These are phyloP conservation scores for Quercus mongolica DNA, from an alignment of 306 rosid genomes.

Conservation along the genomic window DNA sequence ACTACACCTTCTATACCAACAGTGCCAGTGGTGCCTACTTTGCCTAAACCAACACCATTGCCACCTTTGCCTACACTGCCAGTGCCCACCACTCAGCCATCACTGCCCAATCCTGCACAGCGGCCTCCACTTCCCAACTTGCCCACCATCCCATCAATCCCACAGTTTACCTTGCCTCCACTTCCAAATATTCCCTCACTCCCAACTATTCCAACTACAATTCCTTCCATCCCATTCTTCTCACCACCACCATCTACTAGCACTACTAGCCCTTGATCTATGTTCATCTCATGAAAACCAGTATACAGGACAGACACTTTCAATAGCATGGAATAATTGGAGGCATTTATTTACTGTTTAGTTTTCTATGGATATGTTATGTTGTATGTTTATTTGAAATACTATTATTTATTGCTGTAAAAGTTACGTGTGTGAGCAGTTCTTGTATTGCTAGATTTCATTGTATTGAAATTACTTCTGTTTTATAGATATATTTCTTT, in stretches of 20 bases:
- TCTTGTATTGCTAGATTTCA: not conserved
- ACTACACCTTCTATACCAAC: not conserved
- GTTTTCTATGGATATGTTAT: not conserved
- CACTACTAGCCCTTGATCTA: slow-evolving; percentile 23
- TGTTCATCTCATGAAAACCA: not conserved
- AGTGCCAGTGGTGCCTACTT: not conserved
- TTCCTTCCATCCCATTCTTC: slow-evolving; percentile 31
- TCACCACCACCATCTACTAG: slow-evolving; percentile 29
- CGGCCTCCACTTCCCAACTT: slow-evolving; percentile 24
- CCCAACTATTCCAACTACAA: slow-evolving; percentile 27
- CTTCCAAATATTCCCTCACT: slow-evolving; percentile 5
- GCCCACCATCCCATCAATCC: slow-evolving; percentile 14
- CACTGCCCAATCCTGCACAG: slow-evolving; percentile 21
- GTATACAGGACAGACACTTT: not conserved
- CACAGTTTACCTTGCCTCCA: not conserved
- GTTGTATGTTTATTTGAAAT: not conserved
- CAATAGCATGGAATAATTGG: not conserved
- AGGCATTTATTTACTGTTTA: not conserved
- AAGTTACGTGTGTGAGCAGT: not conserved
- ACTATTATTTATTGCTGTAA: not conserved
- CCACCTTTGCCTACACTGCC: slow-evolving; percentile 25
- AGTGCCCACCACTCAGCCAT: slow-evolving; percentile 23
- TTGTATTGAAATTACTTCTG: not conserved
- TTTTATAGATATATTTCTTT: not conserved
- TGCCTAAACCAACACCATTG: slow-evolving; percentile 23